A percentile compares a stretch with the other conserved stretches of the same genome.
These are phyloP conservation scores for Bruguiera sexangula DNA, from an alignment of 345 rosid species.

Conservation along the genomic window DNA sequence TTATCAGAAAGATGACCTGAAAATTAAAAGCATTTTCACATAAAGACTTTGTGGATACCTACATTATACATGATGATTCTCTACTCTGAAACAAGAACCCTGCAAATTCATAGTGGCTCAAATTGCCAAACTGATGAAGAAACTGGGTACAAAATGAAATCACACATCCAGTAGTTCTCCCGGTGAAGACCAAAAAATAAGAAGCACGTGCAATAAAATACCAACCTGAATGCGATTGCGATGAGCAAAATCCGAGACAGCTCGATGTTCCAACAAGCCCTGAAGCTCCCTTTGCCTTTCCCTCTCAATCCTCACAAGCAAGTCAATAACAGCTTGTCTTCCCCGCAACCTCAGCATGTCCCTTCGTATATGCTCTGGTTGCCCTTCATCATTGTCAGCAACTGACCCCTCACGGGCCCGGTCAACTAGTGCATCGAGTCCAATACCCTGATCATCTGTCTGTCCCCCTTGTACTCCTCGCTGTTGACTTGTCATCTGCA, in stretches of 20 bases:
- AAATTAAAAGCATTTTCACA: too few relatives aligned
- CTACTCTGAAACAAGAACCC: constrained; percentile 3
- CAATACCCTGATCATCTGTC: constrained; percentile 56
- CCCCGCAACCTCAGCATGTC: constrained; percentile 86
- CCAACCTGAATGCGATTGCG: constrained; percentile 96
- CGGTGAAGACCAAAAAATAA: neutral
- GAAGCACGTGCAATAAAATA: constrained; percentile 10
- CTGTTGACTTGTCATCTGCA: constrained; percentile 94
- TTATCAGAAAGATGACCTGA: too few relatives aligned
- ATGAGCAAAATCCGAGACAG: constrained; percentile 98
- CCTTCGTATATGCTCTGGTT: constrained; percentile 66
- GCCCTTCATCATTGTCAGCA: constrained; percentile 62
- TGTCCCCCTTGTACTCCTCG: constrained; percentile 59
- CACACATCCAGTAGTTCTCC: neutral
- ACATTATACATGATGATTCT: constrained; percentile 2
- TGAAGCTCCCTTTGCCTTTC: constrained; percentile 90
- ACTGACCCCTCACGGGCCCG: constrained; percentile 49
- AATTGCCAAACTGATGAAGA: neutral
- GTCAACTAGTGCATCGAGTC: constrained; percentile 46
- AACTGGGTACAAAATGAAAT: constrained; percentile 2
- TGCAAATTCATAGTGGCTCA: neutral
- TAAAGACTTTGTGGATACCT: neutral
- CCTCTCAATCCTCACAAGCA: constrained; percentile 83
- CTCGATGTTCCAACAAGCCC: constrained; percentile 89
- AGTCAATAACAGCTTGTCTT: constrained; percentile 82